Percentiles rank a stretch among this genome's conserved stretches.
Evolutionary conservation across 2,329 filamentous ascomycete genomes (phyloP).

Genomic region (Herpotrichia juniperi): DNA sequence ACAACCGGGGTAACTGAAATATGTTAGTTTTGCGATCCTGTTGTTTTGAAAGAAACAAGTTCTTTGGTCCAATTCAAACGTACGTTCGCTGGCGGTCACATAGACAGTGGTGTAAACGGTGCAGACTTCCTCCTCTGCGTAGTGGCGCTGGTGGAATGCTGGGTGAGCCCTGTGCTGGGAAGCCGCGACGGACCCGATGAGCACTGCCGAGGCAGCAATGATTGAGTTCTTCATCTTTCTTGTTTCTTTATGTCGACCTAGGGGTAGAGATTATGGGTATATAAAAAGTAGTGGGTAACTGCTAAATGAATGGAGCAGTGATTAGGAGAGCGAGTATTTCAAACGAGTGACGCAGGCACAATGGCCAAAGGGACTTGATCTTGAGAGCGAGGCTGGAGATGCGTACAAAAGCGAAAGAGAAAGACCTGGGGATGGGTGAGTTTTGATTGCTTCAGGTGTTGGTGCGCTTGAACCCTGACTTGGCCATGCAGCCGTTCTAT

Average conservation of each 20-base stretch:
- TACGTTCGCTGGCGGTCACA: slow-evolving; percentile 51
- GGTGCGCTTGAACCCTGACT: not conserved
- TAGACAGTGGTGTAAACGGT: slow-evolving; percentile 70
- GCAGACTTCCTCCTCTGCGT: slow-evolving; percentile 61
- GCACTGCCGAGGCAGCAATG: slow-evolving; percentile 65
- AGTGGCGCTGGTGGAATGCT: slow-evolving; percentile 61
- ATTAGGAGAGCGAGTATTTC: slow-evolving; percentile 14
- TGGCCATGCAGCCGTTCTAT: slow-evolving; percentile 28
- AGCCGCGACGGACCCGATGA: slow-evolving; percentile 60
- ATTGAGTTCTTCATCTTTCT: slow-evolving; percentile 76
- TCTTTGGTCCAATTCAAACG: slow-evolving; percentile 25
- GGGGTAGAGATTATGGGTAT: slow-evolving; percentile 24
- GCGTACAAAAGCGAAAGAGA: slow-evolving; percentile 31
- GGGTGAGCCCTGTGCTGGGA: slow-evolving; percentile 67
- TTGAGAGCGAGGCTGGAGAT: slow-evolving; percentile 41
- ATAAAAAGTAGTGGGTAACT: slow-evolving; percentile 69
- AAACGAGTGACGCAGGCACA: slow-evolving; percentile 46
- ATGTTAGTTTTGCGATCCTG: slow-evolving; percentile 16
- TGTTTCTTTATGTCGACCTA: slow-evolving; percentile 34
- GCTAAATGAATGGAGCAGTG: slow-evolving; percentile 83
- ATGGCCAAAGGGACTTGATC: slow-evolving; percentile 30
- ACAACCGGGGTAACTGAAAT: slow-evolving; percentile 27
- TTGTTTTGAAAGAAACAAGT: not conserved
- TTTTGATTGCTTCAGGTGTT: slow-evolving; percentile 33
- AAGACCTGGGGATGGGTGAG: slow-evolving; percentile 19